Evolutionary conservation across 2,329 filamentous ascomycete species (phyloP).

Genomic region (Thielaviopsis euricoi): DNA sequence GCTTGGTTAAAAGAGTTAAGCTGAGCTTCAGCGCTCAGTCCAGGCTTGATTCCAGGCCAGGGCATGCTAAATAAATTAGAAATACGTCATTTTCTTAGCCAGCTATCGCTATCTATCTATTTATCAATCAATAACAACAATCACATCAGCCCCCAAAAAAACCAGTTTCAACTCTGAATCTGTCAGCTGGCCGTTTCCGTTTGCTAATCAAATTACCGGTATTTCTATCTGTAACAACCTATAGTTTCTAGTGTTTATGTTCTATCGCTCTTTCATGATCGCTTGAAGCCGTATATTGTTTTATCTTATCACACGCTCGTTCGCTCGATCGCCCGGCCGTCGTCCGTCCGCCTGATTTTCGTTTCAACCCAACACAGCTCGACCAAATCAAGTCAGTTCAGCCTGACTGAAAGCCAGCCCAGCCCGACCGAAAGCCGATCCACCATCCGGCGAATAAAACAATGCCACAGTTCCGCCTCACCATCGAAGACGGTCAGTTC

Average conservation of each 20-base stretch:
- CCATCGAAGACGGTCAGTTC: slow-evolving; percentile 74
- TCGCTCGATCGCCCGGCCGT: background rate
- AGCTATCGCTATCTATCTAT: background rate
- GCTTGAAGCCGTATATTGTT: background rate
- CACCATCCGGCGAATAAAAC: background rate
- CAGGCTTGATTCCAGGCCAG: too few relatives aligned
- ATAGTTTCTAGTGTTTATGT: background rate
- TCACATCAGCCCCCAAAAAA: background rate
- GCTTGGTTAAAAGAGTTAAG: too few relatives aligned
- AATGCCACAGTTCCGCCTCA: slow-evolving; percentile 60
- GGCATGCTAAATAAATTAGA: too few relatives aligned
- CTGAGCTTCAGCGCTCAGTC: background rate
- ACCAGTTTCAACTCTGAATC: background rate
- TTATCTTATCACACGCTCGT: background rate
- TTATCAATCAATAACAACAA: background rate
- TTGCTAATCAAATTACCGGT: background rate
- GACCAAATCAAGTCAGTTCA: background rate
- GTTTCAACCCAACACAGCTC: too few relatives aligned
- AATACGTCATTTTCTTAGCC: background rate
- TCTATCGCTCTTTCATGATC: background rate
- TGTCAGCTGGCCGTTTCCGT: background rate
- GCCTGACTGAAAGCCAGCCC: background rate
- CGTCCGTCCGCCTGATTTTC: background rate
- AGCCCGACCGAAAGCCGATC: background rate
- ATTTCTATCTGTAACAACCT: background rate